phyloP scores from a whole-genome alignment of 2,329 filamentous ascomycete genomes.

The Colletotrichum sp. region DNA sequence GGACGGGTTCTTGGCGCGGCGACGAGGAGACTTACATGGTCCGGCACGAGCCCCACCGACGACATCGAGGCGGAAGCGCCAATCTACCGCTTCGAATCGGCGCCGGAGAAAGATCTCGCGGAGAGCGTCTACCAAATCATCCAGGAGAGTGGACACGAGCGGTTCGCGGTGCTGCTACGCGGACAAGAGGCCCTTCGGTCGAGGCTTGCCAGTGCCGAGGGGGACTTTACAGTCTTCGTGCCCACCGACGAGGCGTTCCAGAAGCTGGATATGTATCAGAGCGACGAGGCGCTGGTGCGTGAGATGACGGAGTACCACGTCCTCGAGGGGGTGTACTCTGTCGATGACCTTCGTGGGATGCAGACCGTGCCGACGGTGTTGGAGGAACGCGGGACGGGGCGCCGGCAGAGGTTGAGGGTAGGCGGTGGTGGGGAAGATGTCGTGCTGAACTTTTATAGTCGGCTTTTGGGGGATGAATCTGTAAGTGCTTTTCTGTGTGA shows the following conservation, averaged over 20 bases:
- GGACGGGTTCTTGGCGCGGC: neutral
- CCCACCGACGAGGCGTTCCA: neutral
- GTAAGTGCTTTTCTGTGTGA: neutral
- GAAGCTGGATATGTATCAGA: neutral
- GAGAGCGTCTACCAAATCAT: neutral
- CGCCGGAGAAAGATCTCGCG: too few relatives aligned
- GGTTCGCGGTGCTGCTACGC: neutral
- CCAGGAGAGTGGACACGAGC: neutral
- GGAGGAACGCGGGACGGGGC: neutral
- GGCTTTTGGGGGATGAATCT: neutral
- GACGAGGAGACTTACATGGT: neutral
- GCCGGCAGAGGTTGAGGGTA: neutral
- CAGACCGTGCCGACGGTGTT: neutral
- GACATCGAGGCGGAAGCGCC: neutral
- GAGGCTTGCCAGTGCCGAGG: neutral
- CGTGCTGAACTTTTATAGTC: neutral
- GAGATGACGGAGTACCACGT: constrained; percentile 31
- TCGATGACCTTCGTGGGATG: neutral
- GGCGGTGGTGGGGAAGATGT: neutral
- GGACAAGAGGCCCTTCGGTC: neutral
- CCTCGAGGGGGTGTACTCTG: neutral
- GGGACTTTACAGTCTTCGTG: neutral
- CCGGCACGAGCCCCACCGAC: neutral
- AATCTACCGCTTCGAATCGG: neutral
- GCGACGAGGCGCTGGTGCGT: constrained; percentile 40